phyloP scores from a whole-genome alignment of 1,284 basidiomycete species.

The Inonotus hispidus region DNA sequence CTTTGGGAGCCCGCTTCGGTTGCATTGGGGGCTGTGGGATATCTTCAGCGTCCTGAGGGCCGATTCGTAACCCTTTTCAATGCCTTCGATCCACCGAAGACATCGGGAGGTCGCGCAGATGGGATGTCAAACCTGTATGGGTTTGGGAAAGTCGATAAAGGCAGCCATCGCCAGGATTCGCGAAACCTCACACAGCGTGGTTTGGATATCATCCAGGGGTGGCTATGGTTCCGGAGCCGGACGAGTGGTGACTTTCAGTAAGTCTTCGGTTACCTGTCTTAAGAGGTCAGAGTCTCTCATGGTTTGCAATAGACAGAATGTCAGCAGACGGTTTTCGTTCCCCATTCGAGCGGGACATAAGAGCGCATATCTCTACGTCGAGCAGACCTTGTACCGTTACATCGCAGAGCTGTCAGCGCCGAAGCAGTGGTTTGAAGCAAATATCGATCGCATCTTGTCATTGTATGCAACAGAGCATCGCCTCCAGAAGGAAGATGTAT shows the following conservation, averaged over 20 bases:
- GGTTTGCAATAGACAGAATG: constrained; percentile 34
- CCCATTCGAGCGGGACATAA: constrained; percentile 59
- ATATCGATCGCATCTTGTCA: constrained; percentile 58
- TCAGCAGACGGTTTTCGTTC: constrained; percentile 52
- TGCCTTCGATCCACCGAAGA: constrained; percentile 45
- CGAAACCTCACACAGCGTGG: constrained; percentile 49
- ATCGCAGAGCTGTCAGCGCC: constrained; percentile 55
- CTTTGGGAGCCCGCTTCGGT: constrained; percentile 63
- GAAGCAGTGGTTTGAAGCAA: constrained; percentile 65
- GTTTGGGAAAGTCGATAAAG: constrained; percentile 46
- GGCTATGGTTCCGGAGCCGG: constrained; percentile 40
- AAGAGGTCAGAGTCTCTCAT: neutral
- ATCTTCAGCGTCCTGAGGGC: constrained; percentile 55
- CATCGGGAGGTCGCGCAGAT: constrained; percentile 29
- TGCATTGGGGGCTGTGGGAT: constrained; percentile 65
- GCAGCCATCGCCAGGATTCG: constrained; percentile 44
- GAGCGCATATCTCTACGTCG: constrained; percentile 59
- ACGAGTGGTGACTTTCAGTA: constrained; percentile 34
- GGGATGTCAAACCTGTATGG: constrained; percentile 47
- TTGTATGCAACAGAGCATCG: constrained; percentile 48
- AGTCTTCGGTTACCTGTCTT: constrained; percentile 14
- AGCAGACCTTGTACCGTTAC: constrained; percentile 63
- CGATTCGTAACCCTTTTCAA: constrained; percentile 68
- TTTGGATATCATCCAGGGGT: constrained; percentile 50
- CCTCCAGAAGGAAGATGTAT: constrained; percentile 65